Percentiles rank a stretch among this genome's conserved stretches.
phyloP scores from a whole-genome alignment of 768 basidiomycete species.

The Suillus subluteus region DNA sequence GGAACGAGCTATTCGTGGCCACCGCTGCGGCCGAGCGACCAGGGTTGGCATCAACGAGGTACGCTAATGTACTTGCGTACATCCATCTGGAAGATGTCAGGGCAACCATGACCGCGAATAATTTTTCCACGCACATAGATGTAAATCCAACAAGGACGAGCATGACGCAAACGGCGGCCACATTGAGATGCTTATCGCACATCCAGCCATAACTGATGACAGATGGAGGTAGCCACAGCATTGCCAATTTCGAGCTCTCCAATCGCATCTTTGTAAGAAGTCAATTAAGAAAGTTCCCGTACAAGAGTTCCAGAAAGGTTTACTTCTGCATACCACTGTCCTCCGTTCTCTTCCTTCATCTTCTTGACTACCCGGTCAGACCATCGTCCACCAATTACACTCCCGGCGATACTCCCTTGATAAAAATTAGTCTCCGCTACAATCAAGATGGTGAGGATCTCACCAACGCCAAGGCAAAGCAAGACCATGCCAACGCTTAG shows the following conservation, averaged over 20 bases:
- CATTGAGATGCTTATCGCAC: conserved; percentile 59
- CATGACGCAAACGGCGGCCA: conserved; percentile 70
- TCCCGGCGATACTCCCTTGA: conserved; percentile 53
- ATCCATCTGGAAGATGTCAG: conserved; percentile 46
- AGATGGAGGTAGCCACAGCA: conserved; percentile 57
- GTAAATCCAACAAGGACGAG: conserved; percentile 77
- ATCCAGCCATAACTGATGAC: conserved; percentile 80
- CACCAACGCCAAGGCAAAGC: conserved; percentile 73
- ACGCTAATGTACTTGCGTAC: conserved; percentile 75
- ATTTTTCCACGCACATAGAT: conserved; percentile 56
- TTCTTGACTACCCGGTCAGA: conserved; percentile 52
- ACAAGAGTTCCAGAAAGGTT: conserved; percentile 14
- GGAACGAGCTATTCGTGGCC: conserved; percentile 76
- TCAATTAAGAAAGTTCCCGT: background rate
- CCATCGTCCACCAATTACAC: conserved; percentile 60
- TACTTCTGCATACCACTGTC: conserved; percentile 66
- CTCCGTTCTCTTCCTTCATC: conserved; percentile 48
- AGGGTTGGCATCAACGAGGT: conserved; percentile 84
- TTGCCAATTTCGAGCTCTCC: conserved; percentile 58
- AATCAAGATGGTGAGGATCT: conserved; percentile 19
- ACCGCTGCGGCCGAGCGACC: conserved; percentile 79
- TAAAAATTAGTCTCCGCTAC: background rate
- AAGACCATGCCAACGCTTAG: conserved; percentile 78
- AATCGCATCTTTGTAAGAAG: conserved; percentile 64
- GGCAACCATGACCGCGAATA: background rate